Conservation (phyloP, 345 rosid genomes). For the Camelina hispida region DNA sequence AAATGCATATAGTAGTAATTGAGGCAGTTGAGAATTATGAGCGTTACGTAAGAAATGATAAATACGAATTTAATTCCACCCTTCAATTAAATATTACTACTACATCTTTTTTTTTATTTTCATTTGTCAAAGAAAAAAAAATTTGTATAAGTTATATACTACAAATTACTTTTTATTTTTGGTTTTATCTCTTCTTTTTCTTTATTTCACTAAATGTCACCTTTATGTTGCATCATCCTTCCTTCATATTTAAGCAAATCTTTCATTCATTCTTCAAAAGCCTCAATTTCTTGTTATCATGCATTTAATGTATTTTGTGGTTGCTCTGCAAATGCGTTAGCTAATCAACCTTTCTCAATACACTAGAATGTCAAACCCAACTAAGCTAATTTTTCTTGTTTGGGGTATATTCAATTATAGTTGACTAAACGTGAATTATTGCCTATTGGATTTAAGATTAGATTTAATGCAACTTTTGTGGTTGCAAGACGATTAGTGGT, state of each 20-base stretch:
- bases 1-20: conserved; percentile 39
- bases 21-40: conserved; percentile 46
- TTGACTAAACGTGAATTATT: conserved; percentile 5
- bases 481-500: neutral
- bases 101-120: neutral
- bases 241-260: conserved; percentile 22
- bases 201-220: conserved; percentile 22
- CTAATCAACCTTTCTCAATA: neutral
- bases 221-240: conserved; percentile 26
- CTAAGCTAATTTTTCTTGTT: neutral
- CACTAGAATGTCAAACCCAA: neutral
- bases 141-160: neutral
- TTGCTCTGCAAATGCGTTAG: neutral
- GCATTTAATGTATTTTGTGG: neutral
- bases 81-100: neutral
- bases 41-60: conserved; percentile 42
- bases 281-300: neutral
- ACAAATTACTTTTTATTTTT: neutral
- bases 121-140: neutral
- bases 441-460: neutral
- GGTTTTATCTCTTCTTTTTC: neutral
- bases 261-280: conserved; percentile 15
- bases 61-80: conserved; percentile 41
- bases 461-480: conserved; percentile 1
- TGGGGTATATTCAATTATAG: conserved; percentile 17